Percentiles rank a stretch among this genome's conserved stretches.
phyloP scores from a whole-genome alignment of 2,329 filamentous ascomycete genomes.

The Trichocomaceae sp. region DNA sequence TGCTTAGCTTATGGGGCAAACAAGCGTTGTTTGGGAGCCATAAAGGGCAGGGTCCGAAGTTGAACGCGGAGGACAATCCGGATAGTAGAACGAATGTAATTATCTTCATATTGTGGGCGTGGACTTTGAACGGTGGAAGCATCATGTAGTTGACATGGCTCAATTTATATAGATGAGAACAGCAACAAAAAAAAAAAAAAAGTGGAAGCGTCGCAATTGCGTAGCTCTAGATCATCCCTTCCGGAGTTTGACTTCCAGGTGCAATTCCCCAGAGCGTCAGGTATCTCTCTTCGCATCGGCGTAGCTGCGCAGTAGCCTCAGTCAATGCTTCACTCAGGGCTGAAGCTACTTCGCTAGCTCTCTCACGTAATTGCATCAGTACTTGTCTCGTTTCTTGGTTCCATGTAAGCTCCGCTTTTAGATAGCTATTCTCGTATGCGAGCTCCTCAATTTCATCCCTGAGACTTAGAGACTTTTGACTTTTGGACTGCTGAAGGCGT shows the following conservation, averaged over 20 bases:
- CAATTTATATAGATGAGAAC: no score
- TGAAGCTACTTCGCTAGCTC: not conserved
- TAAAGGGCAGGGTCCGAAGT: not conserved
- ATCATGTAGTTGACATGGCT: no score
- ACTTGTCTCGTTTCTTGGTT: not conserved
- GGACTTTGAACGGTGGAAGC: no score
- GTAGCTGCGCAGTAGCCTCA: not conserved
- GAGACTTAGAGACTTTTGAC: not conserved
- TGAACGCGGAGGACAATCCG: not conserved
- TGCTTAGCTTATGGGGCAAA: not conserved
- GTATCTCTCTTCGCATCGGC: not conserved
- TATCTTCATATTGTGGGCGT: no score
- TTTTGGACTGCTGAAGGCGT: slow-evolving; percentile 4
- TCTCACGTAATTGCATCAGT: not conserved
- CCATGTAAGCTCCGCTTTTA: slow-evolving; percentile 1
- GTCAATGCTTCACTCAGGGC: not conserved
- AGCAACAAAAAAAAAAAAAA: no score
- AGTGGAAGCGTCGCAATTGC: no score
- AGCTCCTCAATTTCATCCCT: slow-evolving; percentile 1
- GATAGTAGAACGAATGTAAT: not conserved
- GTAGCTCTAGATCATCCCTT: not conserved
- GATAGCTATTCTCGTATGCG: slow-evolving; percentile 8
- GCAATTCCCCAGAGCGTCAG: not conserved
- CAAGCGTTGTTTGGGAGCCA: not conserved
- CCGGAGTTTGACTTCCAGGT: not conserved